Conservation (phyloP, 768 basidiomycete species). For the Heimioporus sp. region DNA sequence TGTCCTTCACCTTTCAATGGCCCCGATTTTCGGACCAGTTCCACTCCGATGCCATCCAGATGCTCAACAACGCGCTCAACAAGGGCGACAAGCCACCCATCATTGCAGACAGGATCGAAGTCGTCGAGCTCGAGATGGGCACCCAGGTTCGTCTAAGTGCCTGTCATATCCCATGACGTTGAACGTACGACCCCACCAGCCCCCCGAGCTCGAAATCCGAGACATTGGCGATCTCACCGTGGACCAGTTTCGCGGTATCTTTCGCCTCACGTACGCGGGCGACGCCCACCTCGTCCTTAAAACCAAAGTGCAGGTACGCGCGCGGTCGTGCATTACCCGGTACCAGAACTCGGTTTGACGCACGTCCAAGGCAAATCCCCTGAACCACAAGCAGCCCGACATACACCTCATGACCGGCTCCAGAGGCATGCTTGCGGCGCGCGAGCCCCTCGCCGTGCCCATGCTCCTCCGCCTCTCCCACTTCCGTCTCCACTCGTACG, state of each 20-base stretch:
- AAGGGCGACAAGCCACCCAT: conserved; percentile 97
- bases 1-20: conserved; percentile 95
- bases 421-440: conserved; percentile 88
- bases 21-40: conserved; percentile 96
- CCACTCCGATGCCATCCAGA: conserved; percentile 92
- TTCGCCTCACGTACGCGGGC: conserved; percentile 90
- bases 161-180: neutral
- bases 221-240: conserved; percentile 96
- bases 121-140: conserved; percentile 99
- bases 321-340: neutral
- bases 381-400: conserved; percentile 89
- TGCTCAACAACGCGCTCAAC: conserved; percentile 96
- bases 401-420: conserved; percentile 84
- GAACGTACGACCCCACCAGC: conserved; percentile 45
- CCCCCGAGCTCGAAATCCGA: conserved; percentile 94
- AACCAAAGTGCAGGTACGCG: conserved; percentile 86
- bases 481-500: conserved; percentile 91
- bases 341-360: neutral
- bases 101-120: conserved; percentile 96
- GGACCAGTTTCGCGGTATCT: conserved; percentile 96
- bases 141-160: conserved; percentile 63
- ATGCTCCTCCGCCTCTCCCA: conserved; percentile 98
- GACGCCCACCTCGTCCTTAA: conserved; percentile 86
- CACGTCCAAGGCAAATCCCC: conserved; percentile 76
- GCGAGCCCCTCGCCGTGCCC: conserved; percentile 93